Evolutionary conservation across 306 rosid genomes (phyloP).

Genomic region (Benincasa hispida): DNA sequence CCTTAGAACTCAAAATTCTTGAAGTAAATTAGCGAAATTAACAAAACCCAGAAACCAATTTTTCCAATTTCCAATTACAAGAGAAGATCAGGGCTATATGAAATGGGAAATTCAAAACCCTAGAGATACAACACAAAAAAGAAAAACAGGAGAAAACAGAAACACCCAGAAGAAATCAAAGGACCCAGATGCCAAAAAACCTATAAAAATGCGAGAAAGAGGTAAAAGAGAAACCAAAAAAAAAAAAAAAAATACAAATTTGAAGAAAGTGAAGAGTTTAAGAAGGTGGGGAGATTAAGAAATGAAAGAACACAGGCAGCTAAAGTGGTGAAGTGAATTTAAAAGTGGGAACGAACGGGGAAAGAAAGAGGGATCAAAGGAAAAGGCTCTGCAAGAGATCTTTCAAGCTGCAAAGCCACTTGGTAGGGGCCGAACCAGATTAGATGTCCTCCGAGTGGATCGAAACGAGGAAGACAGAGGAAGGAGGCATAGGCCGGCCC

Average conservation of each 20-base stretch:
- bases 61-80: neutral
- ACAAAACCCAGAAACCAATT: constrained; percentile 15
- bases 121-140: neutral
- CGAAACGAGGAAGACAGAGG: neutral
- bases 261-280: neutral
- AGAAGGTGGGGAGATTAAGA: neutral
- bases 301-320: constrained; percentile 6
- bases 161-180: constrained; percentile 5
- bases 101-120: neutral
- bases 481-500: constrained; percentile 1
- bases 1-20: constrained; percentile 8
- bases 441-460: neutral
- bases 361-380: neutral
- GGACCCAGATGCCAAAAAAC: neutral
- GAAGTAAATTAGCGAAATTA: neutral
- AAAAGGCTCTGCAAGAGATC: constrained; percentile 7
- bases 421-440: neutral
- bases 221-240: neutral
- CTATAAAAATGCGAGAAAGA: neutral
- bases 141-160: neutral
- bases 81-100: neutral
- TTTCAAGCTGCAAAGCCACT: neutral
- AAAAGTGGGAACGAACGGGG: constrained; percentile 17
- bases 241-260: constrained; percentile 5
- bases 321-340: constrained; percentile 22